Base-by-base conservation (phyloP, 1,284 basidiomycete species). In the Ustilago tritici region DNA sequence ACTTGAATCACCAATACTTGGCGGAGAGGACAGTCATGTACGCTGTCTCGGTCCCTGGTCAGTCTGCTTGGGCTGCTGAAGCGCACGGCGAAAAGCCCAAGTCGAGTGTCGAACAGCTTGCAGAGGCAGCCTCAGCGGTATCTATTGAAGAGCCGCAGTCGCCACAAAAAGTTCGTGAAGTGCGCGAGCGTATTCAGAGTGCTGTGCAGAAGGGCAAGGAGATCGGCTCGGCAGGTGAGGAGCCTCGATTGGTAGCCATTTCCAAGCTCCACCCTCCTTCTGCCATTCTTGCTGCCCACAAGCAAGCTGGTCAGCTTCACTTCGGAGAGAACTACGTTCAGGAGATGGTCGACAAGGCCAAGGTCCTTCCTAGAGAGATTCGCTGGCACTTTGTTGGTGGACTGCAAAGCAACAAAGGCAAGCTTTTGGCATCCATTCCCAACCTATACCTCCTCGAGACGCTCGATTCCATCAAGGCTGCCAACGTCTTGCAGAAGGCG, bases 311-410 rank as follows among this genome's bases (percentile, higher is more conserved):
- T 0, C 93, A 98, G 79, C 88, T 91, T 1, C 94, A 97, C 85
- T 99, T 98, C 86, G 96, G 97, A 12, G 96, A 99, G 87, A 99
- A 99, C 86, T 99, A 98, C 85, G 95, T 95, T 6, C 93, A 97
- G 80, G 96, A 98, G 85, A 87, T 99, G 75, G 92, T 92, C n/a
- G 93, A 95, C 54, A 99, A 86, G 64, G 80, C 84, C 47, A 76
- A 78, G 31, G 84, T 85, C 2, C 73, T 86, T 15, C 84, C 84
- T 2, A 46, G 60, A 7, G 71, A 79, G 63, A 72, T 80, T 81
- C 89, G 92, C 74, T 99, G 97, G 97, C 96, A 98, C 87, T 98
- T 98, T 86, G 96, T 99, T 78, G 96, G 96, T 7, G 91, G 92
- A 1, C 88, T 99, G 32, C 96, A 99, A 86, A 94, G 93, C 41